A percentile compares a stretch with the other conserved stretches of the same genome.
These are phyloP conservation scores for Quercus aquifolioides DNA, from an alignment of 306 rosid genomes.

Conservation along the genomic window DNA sequence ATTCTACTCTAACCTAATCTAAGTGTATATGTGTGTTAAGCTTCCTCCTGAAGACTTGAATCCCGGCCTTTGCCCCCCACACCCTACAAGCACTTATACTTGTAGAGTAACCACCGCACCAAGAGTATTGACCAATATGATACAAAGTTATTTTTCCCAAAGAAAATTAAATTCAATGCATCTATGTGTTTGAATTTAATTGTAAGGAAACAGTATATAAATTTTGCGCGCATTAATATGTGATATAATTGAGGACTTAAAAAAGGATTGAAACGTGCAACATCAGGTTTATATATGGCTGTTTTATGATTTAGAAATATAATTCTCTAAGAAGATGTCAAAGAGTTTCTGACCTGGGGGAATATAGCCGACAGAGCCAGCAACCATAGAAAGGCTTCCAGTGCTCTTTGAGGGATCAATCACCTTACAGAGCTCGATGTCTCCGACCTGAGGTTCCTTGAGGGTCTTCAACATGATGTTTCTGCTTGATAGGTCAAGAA, in stretches of 20 bases:
- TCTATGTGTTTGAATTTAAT: too few relatives aligned
- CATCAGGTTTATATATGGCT: neutral
- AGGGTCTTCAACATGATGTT: slow-evolving; percentile 80
- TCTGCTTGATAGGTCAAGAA: slow-evolving; percentile 77
- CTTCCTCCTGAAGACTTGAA: too few relatives aligned
- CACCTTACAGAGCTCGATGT: slow-evolving; percentile 80
- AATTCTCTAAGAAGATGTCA: neutral
- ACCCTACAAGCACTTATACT: too few relatives aligned
- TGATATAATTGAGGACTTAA: neutral
- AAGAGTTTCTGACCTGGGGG: slow-evolving; percentile 79
- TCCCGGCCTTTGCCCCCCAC: too few relatives aligned
- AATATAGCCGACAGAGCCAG: slow-evolving; percentile 94
- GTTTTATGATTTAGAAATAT: neutral
- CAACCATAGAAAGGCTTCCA: slow-evolving; percentile 75
- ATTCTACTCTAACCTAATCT: rapidly evolving
- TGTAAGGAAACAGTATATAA: too few relatives aligned
- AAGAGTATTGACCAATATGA: too few relatives aligned
- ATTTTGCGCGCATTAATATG: neutral
- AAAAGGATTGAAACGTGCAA: neutral
- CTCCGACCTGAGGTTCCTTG: slow-evolving; percentile 92
- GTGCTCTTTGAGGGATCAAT: slow-evolving; percentile 87
- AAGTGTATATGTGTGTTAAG: too few relatives aligned
- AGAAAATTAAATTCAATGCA: too few relatives aligned
- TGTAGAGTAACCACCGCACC: too few relatives aligned
- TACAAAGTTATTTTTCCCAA: too few relatives aligned